Conservation (phyloP, 1,284 basidiomycete species). For the Chondrostereum purpureum region DNA sequence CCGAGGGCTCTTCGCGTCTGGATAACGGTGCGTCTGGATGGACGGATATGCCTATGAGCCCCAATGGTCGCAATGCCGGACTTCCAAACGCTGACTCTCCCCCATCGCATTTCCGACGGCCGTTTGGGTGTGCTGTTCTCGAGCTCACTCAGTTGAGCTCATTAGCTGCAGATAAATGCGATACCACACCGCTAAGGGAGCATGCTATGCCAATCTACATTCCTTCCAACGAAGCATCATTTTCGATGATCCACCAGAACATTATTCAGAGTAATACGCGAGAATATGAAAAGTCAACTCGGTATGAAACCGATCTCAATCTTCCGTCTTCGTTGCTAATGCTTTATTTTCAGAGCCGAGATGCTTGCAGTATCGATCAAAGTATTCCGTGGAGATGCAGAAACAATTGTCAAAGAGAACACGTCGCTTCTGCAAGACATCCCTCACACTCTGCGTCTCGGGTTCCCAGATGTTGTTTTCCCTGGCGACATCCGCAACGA, state of each 20-base stretch:
- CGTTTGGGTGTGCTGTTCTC: slow-evolving; percentile 91
- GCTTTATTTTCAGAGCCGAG: slow-evolving; percentile 55
- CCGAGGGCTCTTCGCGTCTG: slow-evolving; percentile 39
- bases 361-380: slow-evolving; percentile 86
- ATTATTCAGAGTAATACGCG: slow-evolving; percentile 78
- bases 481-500: slow-evolving; percentile 92
- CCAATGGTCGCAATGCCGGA: background rate
- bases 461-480: slow-evolving; percentile 95
- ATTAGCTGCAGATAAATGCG: slow-evolving; percentile 54
- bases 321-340: slow-evolving; percentile 18
- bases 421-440: slow-evolving; percentile 81
- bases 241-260: slow-evolving; percentile 93
- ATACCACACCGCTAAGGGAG: slow-evolving; percentile 61
- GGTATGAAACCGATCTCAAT: too few relatives aligned
- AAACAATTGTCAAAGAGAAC: slow-evolving; percentile 77
- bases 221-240: slow-evolving; percentile 78
- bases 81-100: slow-evolving; percentile 22
- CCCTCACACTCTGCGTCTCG: slow-evolving; percentile 82
- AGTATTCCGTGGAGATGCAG: slow-evolving; percentile 78
- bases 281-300: slow-evolving; percentile 80
- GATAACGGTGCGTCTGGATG: slow-evolving; percentile 19
- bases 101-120: slow-evolving; percentile 64
- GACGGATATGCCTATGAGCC: slow-evolving; percentile 4
- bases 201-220: slow-evolving; percentile 87
- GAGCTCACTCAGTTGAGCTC: slow-evolving; percentile 76